Evolutionary conservation across 495 filamentous ascomycete species (phyloP), one percentile per base, ranked within the genome.

Genomic region (Talaromyces borbonicus): DNA sequence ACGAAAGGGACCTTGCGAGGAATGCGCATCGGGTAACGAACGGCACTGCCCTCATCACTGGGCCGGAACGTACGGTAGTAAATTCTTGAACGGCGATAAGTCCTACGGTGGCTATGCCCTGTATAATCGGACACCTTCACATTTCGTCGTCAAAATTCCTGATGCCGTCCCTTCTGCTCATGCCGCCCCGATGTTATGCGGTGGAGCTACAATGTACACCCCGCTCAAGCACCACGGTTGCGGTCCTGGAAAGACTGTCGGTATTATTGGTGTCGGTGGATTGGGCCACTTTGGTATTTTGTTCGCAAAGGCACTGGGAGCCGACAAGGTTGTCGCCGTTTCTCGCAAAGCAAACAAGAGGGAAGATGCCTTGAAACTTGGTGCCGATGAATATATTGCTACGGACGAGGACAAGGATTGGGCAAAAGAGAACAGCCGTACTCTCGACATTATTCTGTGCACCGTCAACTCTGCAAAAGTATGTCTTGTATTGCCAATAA

Each of bases 131-230:
- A 69, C 72, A 0, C 83, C 85, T 4, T 69, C 69, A 2, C 78
- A 85, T 52, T 95, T 90, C 55, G 84, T 80, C 25, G 57, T 93
- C 63, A 82, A 82, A 57, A 94, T 95, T 50, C 89, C 90, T 0
- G 81, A 83, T 14, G 52, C 50, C 0, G 45, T 84, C 12, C 49
- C 66, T 0, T 71, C 62, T 16, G 74, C 67, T 5, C 61, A 73
- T 44, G 87, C 84, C 0, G 88, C 89, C 12, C 87, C 88, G 12
- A 81, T 95, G 78, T 61, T 95, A 2, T 95, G 89, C 55, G 90
- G 75, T 29, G 89, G 90, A n/a, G 72, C 93, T n/a, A 94, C 87
- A 0, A 72, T 85, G 1, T 95, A 78, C 58, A 66, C 75, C 9
- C 89, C 90, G 2, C 87, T 89, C 2, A 63, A 95, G 42, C 71